Percentiles rank a stretch among this genome's conserved stretches.
Conservation (phyloP, 139 green algal genomes). For the Gonium pectorale region DNA sequence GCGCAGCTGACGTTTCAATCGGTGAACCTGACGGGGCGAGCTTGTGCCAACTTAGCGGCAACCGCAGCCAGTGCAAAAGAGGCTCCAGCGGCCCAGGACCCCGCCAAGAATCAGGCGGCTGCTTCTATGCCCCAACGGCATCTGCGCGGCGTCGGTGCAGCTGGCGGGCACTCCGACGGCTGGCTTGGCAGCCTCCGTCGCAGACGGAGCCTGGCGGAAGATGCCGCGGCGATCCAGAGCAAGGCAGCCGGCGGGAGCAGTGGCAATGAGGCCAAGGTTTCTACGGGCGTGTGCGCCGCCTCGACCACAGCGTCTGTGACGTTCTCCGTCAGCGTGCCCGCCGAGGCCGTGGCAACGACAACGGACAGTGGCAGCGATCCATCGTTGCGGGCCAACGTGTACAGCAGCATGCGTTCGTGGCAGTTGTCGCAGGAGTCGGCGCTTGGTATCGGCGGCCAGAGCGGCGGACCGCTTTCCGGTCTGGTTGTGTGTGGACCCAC, state of each 20-base stretch:
- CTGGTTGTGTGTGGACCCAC: background rate
- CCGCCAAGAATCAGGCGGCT: too few species aligned
- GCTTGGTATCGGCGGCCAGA: background rate
- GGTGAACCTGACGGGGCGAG: background rate
- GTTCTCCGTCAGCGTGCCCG: background rate
- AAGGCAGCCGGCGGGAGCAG: too few species aligned
- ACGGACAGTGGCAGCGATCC: background rate
- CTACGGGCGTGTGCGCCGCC: background rate
- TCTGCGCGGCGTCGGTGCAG: too few species aligned
- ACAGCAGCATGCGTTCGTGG: constrained; percentile 23
- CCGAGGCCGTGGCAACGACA: background rate
- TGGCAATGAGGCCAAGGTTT: too few species aligned
- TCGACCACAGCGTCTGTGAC: background rate
- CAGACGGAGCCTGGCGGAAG: too few species aligned
- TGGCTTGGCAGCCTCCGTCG: too few species aligned
- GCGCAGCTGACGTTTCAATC: background rate
- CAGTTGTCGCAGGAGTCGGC: background rate
- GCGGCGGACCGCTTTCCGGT: background rate
- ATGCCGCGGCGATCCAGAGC: too few species aligned
- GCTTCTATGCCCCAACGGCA: too few species aligned
- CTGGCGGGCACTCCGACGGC: too few species aligned
- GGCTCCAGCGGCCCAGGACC: too few species aligned
- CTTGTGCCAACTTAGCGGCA: background rate
- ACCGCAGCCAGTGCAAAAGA: too few species aligned
- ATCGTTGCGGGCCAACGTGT: background rate